Evolutionary conservation across 148 eudicot genomes (phyloP).

Genomic region (Linanthus parryae): DNA sequence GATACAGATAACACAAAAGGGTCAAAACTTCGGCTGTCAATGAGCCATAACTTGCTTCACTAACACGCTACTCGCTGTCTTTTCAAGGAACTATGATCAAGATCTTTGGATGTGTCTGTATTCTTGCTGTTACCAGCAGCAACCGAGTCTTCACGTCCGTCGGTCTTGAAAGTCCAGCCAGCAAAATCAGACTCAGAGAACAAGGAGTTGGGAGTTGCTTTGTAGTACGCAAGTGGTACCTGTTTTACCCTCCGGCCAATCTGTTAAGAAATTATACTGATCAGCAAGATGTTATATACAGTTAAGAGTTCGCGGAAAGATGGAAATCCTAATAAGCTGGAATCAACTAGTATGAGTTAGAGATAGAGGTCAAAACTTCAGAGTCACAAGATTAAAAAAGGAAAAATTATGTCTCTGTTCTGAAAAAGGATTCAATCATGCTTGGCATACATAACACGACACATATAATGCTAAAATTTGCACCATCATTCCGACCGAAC

Average conservation of each 20-base stretch:
- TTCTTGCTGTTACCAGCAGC: not conserved
- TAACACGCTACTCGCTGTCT: slow-evolving; percentile 23
- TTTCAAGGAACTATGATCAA: slow-evolving; percentile 13
- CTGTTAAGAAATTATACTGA: slow-evolving; percentile 32
- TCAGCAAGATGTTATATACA: not conserved
- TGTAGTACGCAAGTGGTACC: slow-evolving; percentile 81
- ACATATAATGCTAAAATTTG: too few relatives aligned
- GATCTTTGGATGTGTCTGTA: slow-evolving; percentile 3
- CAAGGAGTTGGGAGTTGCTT: slow-evolving; percentile 52
- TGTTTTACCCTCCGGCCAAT: slow-evolving; percentile 77
- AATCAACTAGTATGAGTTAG: too few relatives aligned
- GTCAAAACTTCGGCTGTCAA: slow-evolving; percentile 3
- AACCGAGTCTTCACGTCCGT: slow-evolving; percentile 10
- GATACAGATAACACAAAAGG: not conserved
- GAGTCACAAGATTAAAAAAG: too few relatives aligned
- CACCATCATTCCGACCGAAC: too few relatives aligned
- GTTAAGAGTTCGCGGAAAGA: too few relatives aligned
- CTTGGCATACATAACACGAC: too few relatives aligned
- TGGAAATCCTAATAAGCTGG: too few relatives aligned
- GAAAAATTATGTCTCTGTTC: too few relatives aligned
- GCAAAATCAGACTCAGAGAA: slow-evolving; percentile 71
- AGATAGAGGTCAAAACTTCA: too few relatives aligned
- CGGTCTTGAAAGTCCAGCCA: slow-evolving; percentile 64
- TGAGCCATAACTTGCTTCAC: not conserved
- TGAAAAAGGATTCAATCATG: too few relatives aligned